Percentiles rank a stretch among this genome's conserved stretches.
phyloP scores from a whole-genome alignment of 768 basidiomycete species.

The Favolaschia claudopus region DNA sequence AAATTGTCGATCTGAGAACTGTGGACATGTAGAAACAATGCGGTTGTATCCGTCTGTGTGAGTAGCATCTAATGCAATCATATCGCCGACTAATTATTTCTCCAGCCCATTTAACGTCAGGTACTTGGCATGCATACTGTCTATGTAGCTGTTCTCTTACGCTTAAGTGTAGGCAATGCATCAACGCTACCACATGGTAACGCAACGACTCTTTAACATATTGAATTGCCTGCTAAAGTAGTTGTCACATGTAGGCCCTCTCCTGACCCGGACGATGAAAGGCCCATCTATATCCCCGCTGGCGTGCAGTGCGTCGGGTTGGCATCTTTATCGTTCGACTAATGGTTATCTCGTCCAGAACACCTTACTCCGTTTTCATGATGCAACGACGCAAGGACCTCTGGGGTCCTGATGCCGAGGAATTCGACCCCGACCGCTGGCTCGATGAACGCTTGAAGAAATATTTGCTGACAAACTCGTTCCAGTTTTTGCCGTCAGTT shows the following conservation, averaged over 20 bases:
- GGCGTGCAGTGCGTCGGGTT: slow-evolving; percentile 48
- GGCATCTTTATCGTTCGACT: no score
- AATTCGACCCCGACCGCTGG: slow-evolving; percentile 78
- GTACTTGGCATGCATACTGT: slow-evolving; percentile 28
- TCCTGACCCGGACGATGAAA: slow-evolving; percentile 50
- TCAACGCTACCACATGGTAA: slow-evolving; percentile 58
- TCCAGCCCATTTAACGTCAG: slow-evolving; percentile 58
- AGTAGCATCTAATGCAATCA: slow-evolving; percentile 14
- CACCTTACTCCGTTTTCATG: slow-evolving; percentile 62
- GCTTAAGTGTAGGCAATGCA: slow-evolving; percentile 45
- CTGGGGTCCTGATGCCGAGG: slow-evolving; percentile 76
- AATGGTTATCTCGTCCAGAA: no score
- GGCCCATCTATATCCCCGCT: slow-evolving; percentile 62
- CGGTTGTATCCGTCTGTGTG: slow-evolving; percentile 65
- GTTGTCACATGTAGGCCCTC: no score
- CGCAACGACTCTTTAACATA: no score
- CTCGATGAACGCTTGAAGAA: slow-evolving; percentile 68
- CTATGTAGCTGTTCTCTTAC: background rate
- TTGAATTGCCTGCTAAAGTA: no score
- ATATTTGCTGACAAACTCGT: slow-evolving; percentile 68
- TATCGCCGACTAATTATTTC: background rate
- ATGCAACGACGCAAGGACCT: slow-evolving; percentile 73
- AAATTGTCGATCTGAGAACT: background rate
- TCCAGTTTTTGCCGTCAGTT: slow-evolving; percentile 66
- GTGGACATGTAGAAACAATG: slow-evolving; percentile 50